Base-by-base conservation (phyloP, 257 asterid species). In the Jasminum sambac region DNA sequence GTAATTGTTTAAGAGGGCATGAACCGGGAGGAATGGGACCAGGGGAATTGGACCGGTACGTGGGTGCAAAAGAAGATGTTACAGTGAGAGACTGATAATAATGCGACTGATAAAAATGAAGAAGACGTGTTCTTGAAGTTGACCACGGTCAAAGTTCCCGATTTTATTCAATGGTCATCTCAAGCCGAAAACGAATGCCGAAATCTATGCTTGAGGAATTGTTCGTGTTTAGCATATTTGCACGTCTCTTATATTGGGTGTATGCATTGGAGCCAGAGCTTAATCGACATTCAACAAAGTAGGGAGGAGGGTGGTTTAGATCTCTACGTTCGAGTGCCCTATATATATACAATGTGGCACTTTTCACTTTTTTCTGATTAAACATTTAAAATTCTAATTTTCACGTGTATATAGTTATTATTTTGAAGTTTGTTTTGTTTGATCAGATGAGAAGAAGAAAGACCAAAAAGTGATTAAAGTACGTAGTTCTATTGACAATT, bases 201-300 rank as follows among this genome's bases (percentile, higher is more conserved):
- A n/a, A 55, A 70, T 60, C 21, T 75, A 62, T 79, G 84, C 58
- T 61, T 72, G 44, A 72, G 12, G n/a, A 79, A 76, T 65, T 79
- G 81, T 37, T 76, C 84, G 36, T 79, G 84, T 43, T 8, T 64
- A 24, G 84, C 78, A n/a, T 76, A 79, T 72, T 75, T 81, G 12
- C 72, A 63, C 57, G 73, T 61, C 57, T 57, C 60, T 9, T 76
- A 70, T 48, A 72, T 76, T 21, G 64, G 80, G 23, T 75, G 84
- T 68, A 76, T 79, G 80, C 37, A 71, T 17, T 72, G 84, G 81
- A 40, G 73, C 13, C 72, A 43, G 48, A 50, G 46, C 52, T 72
- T 75, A 1, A 12, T 68, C 17, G 84, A 79, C 68, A 64, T 76
- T 74, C 78, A 57, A 21, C 72, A 75, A 12, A 37, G 17, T 11